Conservation (phyloP, 2,329 filamentous ascomycete genomes). For the Akanthomyces uredinophilus region DNA sequence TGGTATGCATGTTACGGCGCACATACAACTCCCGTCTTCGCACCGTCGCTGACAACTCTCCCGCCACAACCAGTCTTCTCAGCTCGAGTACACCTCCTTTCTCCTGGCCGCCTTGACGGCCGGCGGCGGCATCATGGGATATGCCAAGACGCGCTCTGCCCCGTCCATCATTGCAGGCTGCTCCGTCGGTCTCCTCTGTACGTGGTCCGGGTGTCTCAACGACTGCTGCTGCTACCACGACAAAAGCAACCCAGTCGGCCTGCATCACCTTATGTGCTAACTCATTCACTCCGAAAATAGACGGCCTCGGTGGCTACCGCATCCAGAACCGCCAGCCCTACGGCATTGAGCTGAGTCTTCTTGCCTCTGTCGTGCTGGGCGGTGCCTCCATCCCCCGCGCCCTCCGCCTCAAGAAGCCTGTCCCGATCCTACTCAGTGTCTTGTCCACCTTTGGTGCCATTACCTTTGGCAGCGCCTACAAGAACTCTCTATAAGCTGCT, state of each 20-base stretch:
- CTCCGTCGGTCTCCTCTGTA: conserved; percentile 67
- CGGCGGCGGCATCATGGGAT: conserved; percentile 82
- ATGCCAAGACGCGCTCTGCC: conserved; percentile 74
- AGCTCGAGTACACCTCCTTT: conserved; percentile 59
- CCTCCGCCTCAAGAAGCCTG: conserved; percentile 75
- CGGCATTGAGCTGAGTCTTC: conserved; percentile 80
- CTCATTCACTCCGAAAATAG: conserved; percentile 28
- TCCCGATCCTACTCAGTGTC: conserved; percentile 74
- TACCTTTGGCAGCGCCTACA: conserved; percentile 70
- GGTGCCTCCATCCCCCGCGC: conserved; percentile 83
- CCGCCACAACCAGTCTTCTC: conserved; percentile 9
- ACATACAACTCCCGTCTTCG: too few species aligned
- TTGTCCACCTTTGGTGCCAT: conserved; percentile 73
- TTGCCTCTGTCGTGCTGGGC: conserved; percentile 80
- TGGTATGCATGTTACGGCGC: not conserved
- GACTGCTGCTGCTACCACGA: not conserved
- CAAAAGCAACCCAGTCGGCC: too few species aligned
- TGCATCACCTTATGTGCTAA: not conserved
- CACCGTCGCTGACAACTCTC: not conserved
- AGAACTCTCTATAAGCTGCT: conserved; percentile 32
- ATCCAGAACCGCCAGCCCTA: conserved; percentile 71
- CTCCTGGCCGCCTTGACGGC: conserved; percentile 78
- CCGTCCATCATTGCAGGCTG: conserved; percentile 83
- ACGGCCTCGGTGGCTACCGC: conserved; percentile 76
- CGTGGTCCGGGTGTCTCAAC: conserved; percentile 20